Base-by-base conservation (phyloP, 768 basidiomycete species). In the Leccinum boreale region DNA sequence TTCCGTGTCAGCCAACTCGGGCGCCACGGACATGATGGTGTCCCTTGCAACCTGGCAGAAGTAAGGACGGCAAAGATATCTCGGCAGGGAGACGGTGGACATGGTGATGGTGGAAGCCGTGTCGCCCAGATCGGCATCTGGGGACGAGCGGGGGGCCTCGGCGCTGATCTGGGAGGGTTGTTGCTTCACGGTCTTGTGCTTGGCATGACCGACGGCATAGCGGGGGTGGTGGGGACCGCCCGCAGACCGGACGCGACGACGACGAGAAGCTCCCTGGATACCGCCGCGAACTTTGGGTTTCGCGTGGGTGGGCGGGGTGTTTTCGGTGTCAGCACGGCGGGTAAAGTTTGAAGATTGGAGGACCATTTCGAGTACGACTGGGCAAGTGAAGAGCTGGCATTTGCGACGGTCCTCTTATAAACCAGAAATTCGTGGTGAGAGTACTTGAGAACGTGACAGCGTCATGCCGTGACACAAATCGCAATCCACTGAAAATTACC, bases 181-280 rank as follows among this genome's bases (percentile, higher is more conserved):
- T 12, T 35, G 24, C 14, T 47, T 66, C 11, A 44, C 9, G 23
- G 53, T 70, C 56, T 72, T 73, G 10, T 74, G 73, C 54, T 73
- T 80, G 19, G 80, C 77, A 14, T 77, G 75, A 35, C 72, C 72
- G 26, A 75, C 65, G 1, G 67, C 68, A 53, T 75, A 73, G 54
- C 74, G 74, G 10, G 75, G 62, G 24, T 68, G 68, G 28, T 67
- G 60, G 1, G 67, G 55, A 10, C 65, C 66, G 5, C 72, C 71
- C 6, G 66, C 65, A 5, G 63, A 60, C 36, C 75, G 75, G 17
- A 68, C 70, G n/a, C 79, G 75, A 31, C 79, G 75, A 11, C 78
- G 76, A 52, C 72, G 75, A 15, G 74, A 65, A 0, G 74, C 71
- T 1, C 62, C 72, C 23, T 74, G 70, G 4, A 72, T 72, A 35